Evolutionary conservation across 257 asterid genomes (phyloP), one percentile per base, ranked within the genome.

Genomic region (Nyctanthes arbortristis): DNA sequence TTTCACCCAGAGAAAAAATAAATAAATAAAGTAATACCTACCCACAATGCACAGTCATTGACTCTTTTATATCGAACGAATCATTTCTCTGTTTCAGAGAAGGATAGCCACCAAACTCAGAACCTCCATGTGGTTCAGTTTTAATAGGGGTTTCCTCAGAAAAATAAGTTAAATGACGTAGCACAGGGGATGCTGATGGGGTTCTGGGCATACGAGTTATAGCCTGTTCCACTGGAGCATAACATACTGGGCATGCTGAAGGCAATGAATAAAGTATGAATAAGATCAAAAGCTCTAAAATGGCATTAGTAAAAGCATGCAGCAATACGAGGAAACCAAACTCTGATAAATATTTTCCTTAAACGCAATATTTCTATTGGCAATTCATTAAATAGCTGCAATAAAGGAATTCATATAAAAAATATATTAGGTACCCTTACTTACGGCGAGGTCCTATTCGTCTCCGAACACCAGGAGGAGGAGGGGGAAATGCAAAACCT

Each of bases 21-120:
- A 72, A 9, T 47, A 18, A 18, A 73, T 18, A 14, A 4, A 61
- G 64, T 73, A 68, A 63, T 56, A 76, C 98, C 75, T 75, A 91
- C 98, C 97, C 97, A 74, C 96, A 93, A 80, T 89, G 96, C 75
- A 93, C 88, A 20, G 94, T 83, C 96, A 93, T 93, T 32, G 94
- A 83, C 80, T 85, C 81, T 68, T 75, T 65, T 70, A 93, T 81
- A 68, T 79, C 66, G 70, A 83, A 91, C 73, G 91, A 94, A 54
- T 80, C 87, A 64, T 88, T 82, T 75, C 97, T 89, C 72, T 84
- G 88, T 77, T 77, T 78, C 75, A 86, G 79, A 59, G 96, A 86
- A 84, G 97, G 97, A 81, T 89, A 94, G 56, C 99, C 99, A 74
- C 99, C 97, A 85, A 94, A 94, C 24, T 84, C 93, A 52, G 97